phyloP scores from a whole-genome alignment of 805 yeast genomes.

The Cephaloascus albidus region DNA sequence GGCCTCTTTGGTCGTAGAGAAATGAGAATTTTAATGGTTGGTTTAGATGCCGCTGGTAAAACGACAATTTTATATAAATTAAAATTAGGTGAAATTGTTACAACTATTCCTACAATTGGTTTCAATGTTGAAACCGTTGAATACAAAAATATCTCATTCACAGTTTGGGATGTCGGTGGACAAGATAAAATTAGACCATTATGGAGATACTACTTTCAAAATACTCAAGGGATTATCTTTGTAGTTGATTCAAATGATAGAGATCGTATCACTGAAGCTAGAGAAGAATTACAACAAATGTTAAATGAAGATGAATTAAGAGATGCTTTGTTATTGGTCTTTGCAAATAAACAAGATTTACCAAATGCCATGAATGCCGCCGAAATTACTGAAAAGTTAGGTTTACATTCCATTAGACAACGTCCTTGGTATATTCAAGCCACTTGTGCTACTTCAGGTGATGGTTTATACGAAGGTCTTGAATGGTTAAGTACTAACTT shows the following conservation, averaged over 20 bases:
- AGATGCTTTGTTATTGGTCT: conserved; percentile 89
- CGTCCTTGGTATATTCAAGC: conserved; percentile 99
- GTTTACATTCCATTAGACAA: conserved; percentile 94
- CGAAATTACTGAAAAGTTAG: conserved; percentile 94
- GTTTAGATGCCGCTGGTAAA: conserved; percentile 98
- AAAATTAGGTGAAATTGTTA: conserved; percentile 91
- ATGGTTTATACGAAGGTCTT: conserved; percentile 95
- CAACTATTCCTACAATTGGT: conserved; percentile 95
- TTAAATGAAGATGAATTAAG: conserved; percentile 96
- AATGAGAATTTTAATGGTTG: conserved; percentile 97
- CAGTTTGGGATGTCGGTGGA: conserved; percentile 99
- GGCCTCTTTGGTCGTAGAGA: conserved; percentile 97
- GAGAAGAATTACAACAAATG: conserved; percentile 98
- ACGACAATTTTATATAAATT: conserved; percentile 93
- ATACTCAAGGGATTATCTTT: conserved; percentile 96
- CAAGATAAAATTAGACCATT: conserved; percentile 97
- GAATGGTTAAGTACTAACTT: conserved; percentile 93
- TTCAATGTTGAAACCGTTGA: conserved; percentile 97
- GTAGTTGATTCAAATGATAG: conserved; percentile 98
- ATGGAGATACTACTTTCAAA: conserved; percentile 99
- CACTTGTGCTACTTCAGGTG: conserved; percentile 98
- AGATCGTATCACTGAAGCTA: conserved; percentile 95
- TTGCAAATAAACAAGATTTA: conserved; percentile 97
- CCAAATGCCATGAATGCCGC: conserved; percentile 99
- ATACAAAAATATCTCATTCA: conserved; percentile 92